A percentile compares a stretch with the other conserved stretches of the same genome.
Conservation (phyloP, 1,284 basidiomycete species). For the Heterobasidion occidentale region DNA sequence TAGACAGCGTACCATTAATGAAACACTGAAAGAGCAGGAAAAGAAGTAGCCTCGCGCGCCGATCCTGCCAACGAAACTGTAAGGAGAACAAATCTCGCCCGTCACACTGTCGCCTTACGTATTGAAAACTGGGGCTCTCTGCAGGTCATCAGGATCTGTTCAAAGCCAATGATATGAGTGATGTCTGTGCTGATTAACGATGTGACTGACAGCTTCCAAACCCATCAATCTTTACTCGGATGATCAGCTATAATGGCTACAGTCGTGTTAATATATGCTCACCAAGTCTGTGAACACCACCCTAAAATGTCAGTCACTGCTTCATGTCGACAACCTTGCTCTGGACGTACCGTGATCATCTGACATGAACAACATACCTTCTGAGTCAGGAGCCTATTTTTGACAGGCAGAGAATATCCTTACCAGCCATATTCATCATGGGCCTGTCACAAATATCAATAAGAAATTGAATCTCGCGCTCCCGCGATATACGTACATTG, state of each 20-base stretch:
- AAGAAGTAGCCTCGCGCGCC: slow-evolving; percentile 85
- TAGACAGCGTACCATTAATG: slow-evolving; percentile 51
- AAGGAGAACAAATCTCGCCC: neutral
- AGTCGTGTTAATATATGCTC: slow-evolving; percentile 12
- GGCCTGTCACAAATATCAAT: slow-evolving; percentile 16
- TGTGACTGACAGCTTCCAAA: slow-evolving; percentile 74
- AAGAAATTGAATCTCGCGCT: neutral
- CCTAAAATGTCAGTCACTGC: neutral
- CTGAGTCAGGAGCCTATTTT: neutral
- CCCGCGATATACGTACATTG: slow-evolving; percentile 57
- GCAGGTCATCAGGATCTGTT: slow-evolving; percentile 76
- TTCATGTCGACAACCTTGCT: neutral
- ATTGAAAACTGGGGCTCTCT: slow-evolving; percentile 71
- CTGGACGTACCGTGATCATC: slow-evolving; percentile 65
- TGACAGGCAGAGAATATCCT: slow-evolving; percentile 11
- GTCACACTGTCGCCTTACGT: slow-evolving; percentile 32
- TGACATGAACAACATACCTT: slow-evolving; percentile 16
- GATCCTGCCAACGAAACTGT: slow-evolving; percentile 35
- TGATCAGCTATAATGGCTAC: neutral
- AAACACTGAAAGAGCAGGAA: slow-evolving; percentile 92
- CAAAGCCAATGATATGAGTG: slow-evolving; percentile 3
- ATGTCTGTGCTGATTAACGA: neutral
- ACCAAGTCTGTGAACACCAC: slow-evolving; percentile 31
- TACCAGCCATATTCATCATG: slow-evolving; percentile 33
- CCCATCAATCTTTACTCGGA: slow-evolving; percentile 67